Percentiles rank a stretch among this genome's conserved stretches.
Evolutionary conservation across 345 rosid species (phyloP).

Genomic region (Dipteronia dyeriana): DNA sequence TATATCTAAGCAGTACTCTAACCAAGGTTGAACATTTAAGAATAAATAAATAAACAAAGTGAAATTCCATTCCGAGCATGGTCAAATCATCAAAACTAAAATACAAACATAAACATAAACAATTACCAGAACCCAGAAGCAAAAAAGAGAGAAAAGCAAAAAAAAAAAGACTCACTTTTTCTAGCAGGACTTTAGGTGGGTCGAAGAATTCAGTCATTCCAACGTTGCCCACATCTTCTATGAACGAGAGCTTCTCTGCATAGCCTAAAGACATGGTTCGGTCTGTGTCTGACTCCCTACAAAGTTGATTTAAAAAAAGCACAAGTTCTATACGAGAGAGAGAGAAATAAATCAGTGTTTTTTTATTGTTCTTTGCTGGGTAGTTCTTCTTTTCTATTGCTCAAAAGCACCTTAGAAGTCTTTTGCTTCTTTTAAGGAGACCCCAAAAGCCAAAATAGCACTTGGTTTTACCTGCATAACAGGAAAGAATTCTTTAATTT

Average conservation of each 20-base stretch:
- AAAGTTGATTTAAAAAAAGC: no score
- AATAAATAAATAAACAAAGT: slow-evolving; percentile 13
- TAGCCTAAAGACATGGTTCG: slow-evolving; percentile 88
- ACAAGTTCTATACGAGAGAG: not conserved
- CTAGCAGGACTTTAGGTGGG: slow-evolving; percentile 64
- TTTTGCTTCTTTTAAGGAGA: slow-evolving; percentile 49
- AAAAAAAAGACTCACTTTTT: slow-evolving; percentile 56
- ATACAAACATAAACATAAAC: not conserved
- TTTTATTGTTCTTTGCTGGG: not conserved
- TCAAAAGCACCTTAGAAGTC: slow-evolving; percentile 13
- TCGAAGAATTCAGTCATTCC: slow-evolving; percentile 97
- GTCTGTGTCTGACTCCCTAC: not conserved
- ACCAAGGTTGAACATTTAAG: not conserved
- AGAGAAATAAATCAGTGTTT: not conserved
- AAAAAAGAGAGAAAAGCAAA: not conserved
- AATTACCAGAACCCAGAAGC: not conserved
- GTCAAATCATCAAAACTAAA: slow-evolving; percentile 15
- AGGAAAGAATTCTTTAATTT: not conserved
- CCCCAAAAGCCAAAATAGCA: slow-evolving; percentile 31
- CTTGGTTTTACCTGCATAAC: slow-evolving; percentile 15
- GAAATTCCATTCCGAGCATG: not conserved
- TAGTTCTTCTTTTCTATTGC: slow-evolving; percentile 18
- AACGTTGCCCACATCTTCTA: slow-evolving; percentile 97
- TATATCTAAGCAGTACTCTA: not conserved
- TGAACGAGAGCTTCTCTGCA: slow-evolving; percentile 97